phyloP scores from a whole-genome alignment of 2,329 filamentous ascomycete species.

The Fusarium haematococcum region DNA sequence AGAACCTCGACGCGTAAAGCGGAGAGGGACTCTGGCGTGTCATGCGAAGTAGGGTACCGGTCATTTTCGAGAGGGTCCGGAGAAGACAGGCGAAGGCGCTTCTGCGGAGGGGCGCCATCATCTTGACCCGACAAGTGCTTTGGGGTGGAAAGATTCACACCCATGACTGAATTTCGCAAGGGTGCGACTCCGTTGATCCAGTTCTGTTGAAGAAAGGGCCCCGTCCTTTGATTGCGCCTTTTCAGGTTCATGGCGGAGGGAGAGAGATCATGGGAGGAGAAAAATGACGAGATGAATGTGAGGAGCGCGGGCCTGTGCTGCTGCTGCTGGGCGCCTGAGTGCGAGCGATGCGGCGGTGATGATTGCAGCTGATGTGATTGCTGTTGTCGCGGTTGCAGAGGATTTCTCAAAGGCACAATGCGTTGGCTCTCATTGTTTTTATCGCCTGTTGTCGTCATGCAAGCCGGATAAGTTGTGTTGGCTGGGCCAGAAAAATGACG shows the following conservation, averaged over 20 bases:
- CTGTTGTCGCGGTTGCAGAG: conserved; percentile 14
- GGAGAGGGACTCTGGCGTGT: conserved; percentile 50
- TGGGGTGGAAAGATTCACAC: conserved; percentile 43
- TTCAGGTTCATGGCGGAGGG: conserved; percentile 61
- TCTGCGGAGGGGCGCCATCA: conserved; percentile 55
- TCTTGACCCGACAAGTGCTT: conserved; percentile 51
- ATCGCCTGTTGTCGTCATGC: conserved; percentile 32
- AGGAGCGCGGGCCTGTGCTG: conserved; percentile 17
- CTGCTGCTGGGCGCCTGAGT: background rate
- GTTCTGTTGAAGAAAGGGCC: conserved; percentile 67
- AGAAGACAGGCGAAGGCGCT: conserved; percentile 63
- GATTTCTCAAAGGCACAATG: conserved; percentile 38
- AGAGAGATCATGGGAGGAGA: conserved; percentile 48
- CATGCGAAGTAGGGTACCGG: conserved; percentile 48
- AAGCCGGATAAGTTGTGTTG: conserved; percentile 23
- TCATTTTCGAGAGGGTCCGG: conserved; percentile 50
- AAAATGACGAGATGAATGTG: conserved; percentile 20
- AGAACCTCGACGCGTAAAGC: conserved; percentile 65
- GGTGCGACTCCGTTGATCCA: conserved; percentile 62
- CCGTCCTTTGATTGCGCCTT: conserved; percentile 59
- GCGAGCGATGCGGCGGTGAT: conserved; percentile 3
- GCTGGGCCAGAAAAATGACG: conserved; percentile 20
- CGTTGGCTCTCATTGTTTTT: conserved; percentile 38
- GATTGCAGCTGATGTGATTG: conserved; percentile 10
- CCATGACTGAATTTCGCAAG: conserved; percentile 57